A percentile compares a stretch with the other conserved stretches of the same genome.
phyloP scores from a whole-genome alignment of 2,329 filamentous ascomycete genomes.

The Aureobasidium leucospermi region DNA sequence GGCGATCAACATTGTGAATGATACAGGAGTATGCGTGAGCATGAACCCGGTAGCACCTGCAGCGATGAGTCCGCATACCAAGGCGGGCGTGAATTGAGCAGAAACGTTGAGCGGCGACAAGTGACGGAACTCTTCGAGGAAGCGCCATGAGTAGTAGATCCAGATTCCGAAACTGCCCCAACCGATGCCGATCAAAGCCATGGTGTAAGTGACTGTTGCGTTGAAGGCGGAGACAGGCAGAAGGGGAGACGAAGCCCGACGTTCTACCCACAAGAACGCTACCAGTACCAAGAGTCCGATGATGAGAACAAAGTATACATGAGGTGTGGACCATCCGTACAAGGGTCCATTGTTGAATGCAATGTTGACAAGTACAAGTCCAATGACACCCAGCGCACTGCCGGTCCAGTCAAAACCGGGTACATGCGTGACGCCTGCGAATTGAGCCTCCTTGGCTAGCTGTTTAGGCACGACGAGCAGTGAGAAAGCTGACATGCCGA shows the following conservation, averaged over 20 bases:
- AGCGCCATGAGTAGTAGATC: slow-evolving; percentile 32
- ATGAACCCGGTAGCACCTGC: slow-evolving; percentile 31
- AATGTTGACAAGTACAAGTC: slow-evolving; percentile 57
- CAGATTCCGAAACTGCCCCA: slow-evolving; percentile 60
- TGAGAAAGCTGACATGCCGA: slow-evolving; percentile 31
- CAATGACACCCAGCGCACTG: slow-evolving; percentile 43
- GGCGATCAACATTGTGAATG: slow-evolving; percentile 31
- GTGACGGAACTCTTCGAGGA: slow-evolving; percentile 27
- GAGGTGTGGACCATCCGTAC: slow-evolving; percentile 51
- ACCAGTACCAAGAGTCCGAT: slow-evolving; percentile 48
- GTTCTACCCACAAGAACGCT: slow-evolving; percentile 43
- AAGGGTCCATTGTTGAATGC: slow-evolving; percentile 59
- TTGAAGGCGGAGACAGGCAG: slow-evolving; percentile 25
- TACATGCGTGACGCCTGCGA: slow-evolving; percentile 20
- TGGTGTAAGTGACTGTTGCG: slow-evolving; percentile 24
- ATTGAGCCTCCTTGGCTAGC: slow-evolving; percentile 17
- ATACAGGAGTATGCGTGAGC: slow-evolving; percentile 31
- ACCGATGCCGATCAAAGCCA: slow-evolving; percentile 56
- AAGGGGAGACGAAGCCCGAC: slow-evolving; percentile 23
- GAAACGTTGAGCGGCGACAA: slow-evolving; percentile 27
- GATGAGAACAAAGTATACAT: slow-evolving; percentile 51
- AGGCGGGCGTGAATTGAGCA: slow-evolving; percentile 28
- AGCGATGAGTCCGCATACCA: slow-evolving; percentile 30
- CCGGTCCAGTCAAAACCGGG: slow-evolving; percentile 38
- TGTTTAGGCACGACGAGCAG: slow-evolving; percentile 34